Base-by-base conservation (phyloP, 768 basidiomycete species). In the Rhizopogon vulgaris region DNA sequence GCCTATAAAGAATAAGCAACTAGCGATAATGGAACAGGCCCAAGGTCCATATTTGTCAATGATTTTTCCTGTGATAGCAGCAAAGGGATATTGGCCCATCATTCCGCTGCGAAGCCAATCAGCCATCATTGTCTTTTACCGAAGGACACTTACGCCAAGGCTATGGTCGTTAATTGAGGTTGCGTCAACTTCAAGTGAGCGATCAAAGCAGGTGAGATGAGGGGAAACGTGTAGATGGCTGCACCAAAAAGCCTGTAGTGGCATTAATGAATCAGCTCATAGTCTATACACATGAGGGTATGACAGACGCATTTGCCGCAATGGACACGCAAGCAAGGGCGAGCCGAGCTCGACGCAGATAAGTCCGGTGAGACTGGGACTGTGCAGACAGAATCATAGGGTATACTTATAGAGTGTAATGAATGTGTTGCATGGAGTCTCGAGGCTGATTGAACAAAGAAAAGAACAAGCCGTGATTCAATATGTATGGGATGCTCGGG, bases 51-150 rank as follows among this genome's bases (percentile, higher is more conserved):
- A 76, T 37, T 60, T 60, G 67, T 92, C 90, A 38, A 87, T 73
- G 2, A 84, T 63, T 55, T 80, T 83, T 41, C 90, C 90, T 38
- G 84, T 80, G 1, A 88, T 14, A 2, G 82, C 81, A 17, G 85
- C 79, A 52, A 88, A 74, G 3, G 87, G 87, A 64, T 92, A 91
- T 70, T 91, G 88, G 4, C 87, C 85, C 55, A 83, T 78, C 78
- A 92, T 82, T 2, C 85, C 90, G n/a, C 90, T 91, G 48, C 34
- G 37, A 41, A 48, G 28, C 30, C 8, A 24, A 48, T 15, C 37
- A 58, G 52, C 22, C 5, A 38, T 11, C 3, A 34, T 34, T 22
- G 8, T 46, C 36, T 28, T 52, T 37, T 51, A 14, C 38, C 15
- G 22, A 10, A 37, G 22, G 9, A 30, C 24, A 25, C 84, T 70